Evolutionary conservation across 208 protist species (phyloP).

Genomic region (Leptomonas seymouri): DNA sequence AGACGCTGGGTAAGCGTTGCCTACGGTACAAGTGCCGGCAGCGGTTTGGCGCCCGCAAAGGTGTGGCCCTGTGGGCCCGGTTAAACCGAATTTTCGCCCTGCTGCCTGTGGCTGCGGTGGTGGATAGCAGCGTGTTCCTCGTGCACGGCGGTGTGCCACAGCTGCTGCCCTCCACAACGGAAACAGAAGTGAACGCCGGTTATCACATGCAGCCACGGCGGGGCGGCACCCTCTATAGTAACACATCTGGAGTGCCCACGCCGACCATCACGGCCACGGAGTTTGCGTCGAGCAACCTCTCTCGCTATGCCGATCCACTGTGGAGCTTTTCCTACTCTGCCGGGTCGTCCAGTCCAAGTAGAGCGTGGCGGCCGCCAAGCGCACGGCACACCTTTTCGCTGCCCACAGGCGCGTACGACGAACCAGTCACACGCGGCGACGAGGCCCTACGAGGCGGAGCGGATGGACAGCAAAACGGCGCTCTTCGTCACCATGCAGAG

Average conservation of each 20-base stretch:
- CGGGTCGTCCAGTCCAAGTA: background rate
- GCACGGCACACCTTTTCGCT: background rate
- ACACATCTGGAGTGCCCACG: slow-evolving; percentile 11
- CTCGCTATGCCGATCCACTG: background rate
- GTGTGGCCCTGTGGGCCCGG: slow-evolving; percentile 64
- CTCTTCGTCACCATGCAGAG: background rate
- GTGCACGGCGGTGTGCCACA: slow-evolving; percentile 90
- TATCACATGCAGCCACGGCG: background rate
- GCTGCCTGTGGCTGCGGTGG: slow-evolving; percentile 82
- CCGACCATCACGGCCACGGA: background rate
- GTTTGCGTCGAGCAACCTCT: background rate
- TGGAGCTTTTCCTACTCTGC: background rate
- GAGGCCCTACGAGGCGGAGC: background rate
- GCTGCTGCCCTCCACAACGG: slow-evolving; percentile 16
- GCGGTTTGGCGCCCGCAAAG: slow-evolving; percentile 62
- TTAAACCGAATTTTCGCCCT: slow-evolving; percentile 74
- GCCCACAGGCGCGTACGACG: too few relatives aligned
- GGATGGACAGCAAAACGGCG: background rate
- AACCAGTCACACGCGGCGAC: background rate
- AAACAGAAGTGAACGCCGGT: background rate
- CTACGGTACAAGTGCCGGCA: slow-evolving; percentile 67
- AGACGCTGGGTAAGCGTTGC: slow-evolving; percentile 50
- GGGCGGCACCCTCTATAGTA: slow-evolving; percentile 5
- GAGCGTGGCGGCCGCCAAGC: slow-evolving; percentile 8
- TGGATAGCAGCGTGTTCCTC: slow-evolving; percentile 85